Evolutionary conservation across 257 asterid genomes (phyloP).

Genomic region (Coffea canephora): DNA sequence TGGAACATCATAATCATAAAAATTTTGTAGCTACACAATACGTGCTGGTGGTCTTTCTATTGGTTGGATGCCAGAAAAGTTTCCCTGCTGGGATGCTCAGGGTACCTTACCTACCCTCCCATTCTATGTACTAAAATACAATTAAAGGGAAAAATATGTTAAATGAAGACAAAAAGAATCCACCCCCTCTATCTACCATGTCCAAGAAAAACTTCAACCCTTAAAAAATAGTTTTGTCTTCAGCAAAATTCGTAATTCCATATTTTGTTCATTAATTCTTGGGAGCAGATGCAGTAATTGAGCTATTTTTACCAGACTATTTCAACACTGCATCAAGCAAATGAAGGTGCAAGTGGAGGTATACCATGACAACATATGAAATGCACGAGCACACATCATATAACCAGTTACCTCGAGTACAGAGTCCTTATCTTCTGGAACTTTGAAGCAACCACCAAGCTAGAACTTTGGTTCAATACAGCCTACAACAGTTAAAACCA

Average conservation of each 20-base stretch:
- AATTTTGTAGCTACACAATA: background rate
- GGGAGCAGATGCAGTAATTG: background rate
- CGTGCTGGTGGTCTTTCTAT: background rate
- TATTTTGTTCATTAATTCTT: background rate
- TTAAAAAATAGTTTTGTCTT: background rate
- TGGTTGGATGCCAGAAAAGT: background rate
- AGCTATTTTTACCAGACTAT: background rate
- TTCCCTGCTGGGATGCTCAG: background rate
- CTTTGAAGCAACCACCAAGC: constrained; percentile 67
- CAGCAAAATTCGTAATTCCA: background rate
- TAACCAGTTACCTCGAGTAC: constrained; percentile 45
- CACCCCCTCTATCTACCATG: background rate
- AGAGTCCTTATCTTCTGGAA: constrained; percentile 55
- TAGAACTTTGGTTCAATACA: constrained; percentile 37
- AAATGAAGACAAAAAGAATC: background rate
- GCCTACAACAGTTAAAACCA: constrained; percentile 43
- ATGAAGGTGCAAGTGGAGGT: background rate
- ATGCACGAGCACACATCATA: background rate
- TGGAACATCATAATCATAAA: background rate
- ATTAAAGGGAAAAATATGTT: too few relatives aligned
- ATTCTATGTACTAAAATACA: too few relatives aligned
- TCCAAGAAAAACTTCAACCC: background rate
- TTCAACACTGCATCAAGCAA: background rate
- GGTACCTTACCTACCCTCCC: background rate
- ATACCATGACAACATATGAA: background rate